These are phyloP conservation scores for Cornus florida DNA, from an alignment of 148 eudicot genomes.

Conservation along the genomic window DNA sequence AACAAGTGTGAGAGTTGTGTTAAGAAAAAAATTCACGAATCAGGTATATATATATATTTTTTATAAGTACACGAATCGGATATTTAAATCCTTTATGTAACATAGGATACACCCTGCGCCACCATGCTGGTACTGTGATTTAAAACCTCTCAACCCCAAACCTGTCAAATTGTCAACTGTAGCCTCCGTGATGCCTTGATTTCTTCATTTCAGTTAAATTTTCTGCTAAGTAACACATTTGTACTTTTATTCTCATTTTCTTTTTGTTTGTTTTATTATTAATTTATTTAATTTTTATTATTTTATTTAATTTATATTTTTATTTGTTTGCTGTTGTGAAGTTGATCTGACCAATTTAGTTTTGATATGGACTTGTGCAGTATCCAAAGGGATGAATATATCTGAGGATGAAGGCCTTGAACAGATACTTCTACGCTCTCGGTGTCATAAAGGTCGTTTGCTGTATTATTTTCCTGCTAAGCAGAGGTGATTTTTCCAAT, in stretches of 20 bases:
- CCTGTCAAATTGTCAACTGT: not conserved
- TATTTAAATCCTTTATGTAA: too few species aligned
- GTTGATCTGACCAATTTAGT: not conserved
- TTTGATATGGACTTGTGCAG: constrained; percentile 37
- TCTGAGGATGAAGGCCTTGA: constrained; percentile 62
- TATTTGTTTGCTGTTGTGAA: not conserved
- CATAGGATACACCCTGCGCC: too few species aligned
- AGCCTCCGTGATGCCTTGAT: not conserved
- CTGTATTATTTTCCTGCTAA: constrained; percentile 86
- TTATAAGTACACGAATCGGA: too few species aligned
- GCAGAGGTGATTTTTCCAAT: constrained; percentile 41
- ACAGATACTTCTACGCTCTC: constrained; percentile 63
- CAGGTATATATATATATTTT: too few species aligned
- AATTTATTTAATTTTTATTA: too few species aligned
- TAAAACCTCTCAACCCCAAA: not conserved
- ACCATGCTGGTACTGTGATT: too few species aligned
- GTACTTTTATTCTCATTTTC: not conserved
- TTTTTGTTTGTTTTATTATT: not conserved
- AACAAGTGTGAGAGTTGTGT: too few species aligned
- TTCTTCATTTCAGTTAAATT: not conserved
- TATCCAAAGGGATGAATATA: constrained; percentile 45
- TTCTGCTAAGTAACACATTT: too few species aligned
- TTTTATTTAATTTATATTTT: not conserved
- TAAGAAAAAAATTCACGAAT: too few species aligned
- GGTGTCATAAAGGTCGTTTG: constrained; percentile 96